Percentiles rank a stretch among this genome's conserved stretches.
phyloP scores from a whole-genome alignment of 2,329 filamentous ascomycete species.

The Balansia obtecta region DNA sequence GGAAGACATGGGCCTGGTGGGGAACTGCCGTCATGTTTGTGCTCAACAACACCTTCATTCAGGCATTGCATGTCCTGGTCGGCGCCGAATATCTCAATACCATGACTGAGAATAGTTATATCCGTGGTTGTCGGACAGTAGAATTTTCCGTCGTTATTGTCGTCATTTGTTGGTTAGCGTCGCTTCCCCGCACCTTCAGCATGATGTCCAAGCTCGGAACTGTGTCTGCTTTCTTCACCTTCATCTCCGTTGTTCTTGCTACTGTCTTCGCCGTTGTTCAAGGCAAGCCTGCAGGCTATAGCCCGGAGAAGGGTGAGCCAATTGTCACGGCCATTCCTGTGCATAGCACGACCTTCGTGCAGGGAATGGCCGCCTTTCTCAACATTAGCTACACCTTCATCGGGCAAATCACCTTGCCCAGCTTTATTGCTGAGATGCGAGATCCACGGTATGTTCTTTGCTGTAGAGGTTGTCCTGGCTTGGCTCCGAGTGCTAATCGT shows the following conservation, averaged over 20 bases:
- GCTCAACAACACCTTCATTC: slow-evolving; percentile 87
- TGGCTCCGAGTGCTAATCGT: slow-evolving; percentile 19
- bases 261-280: slow-evolving; percentile 73
- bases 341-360: slow-evolving; percentile 64
- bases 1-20: slow-evolving; percentile 60
- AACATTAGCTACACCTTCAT: slow-evolving; percentile 97
- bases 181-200: slow-evolving; percentile 74
- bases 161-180: slow-evolving; percentile 64
- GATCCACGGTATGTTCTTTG: slow-evolving; percentile 32
- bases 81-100: slow-evolving; percentile 85
- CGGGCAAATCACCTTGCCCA: slow-evolving; percentile 84
- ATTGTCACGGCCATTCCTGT: slow-evolving; percentile 57
- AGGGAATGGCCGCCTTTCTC: slow-evolving; percentile 76
- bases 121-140: slow-evolving; percentile 59
- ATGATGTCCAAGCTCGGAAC: slow-evolving; percentile 70
- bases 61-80: slow-evolving; percentile 69
- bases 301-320: slow-evolving; percentile 45
- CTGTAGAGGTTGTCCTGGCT: too few species aligned
- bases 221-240: slow-evolving; percentile 74
- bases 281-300: slow-evolving; percentile 57
- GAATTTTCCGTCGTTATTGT: slow-evolving; percentile 65
- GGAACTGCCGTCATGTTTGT: slow-evolving; percentile 75
- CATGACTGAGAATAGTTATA: slow-evolving; percentile 56
- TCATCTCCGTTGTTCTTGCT: slow-evolving; percentile 75
- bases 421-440: slow-evolving; percentile 92